Conservation (phyloP, 305 asterid species). For the Solanum hybrid region DNA sequence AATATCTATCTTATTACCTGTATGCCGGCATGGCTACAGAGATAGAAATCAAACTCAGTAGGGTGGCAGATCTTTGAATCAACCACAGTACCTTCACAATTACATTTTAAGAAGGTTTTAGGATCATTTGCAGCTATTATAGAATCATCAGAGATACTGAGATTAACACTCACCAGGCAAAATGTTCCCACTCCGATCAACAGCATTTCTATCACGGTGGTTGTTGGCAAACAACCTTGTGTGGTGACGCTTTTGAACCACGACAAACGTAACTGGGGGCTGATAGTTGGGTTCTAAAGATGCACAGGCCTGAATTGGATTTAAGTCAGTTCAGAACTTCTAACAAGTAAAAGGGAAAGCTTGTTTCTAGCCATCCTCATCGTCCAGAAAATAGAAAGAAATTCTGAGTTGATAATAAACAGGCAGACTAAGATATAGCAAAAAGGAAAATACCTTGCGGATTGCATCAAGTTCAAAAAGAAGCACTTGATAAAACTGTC, state of each 20-base stretch:
- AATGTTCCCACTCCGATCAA: slow-evolving; percentile 80
- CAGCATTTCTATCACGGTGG: slow-evolving; percentile 50
- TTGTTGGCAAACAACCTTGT: slow-evolving; percentile 81
- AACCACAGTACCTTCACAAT: slow-evolving; percentile 66
- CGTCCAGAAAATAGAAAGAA: not conserved
- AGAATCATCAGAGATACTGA: not conserved
- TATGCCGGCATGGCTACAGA: slow-evolving; percentile 98
- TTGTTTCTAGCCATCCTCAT: not conserved
- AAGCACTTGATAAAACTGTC: slow-evolving; percentile 88
- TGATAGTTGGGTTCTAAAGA: slow-evolving; percentile 73
- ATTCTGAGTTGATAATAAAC: not conserved
- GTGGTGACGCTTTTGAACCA: slow-evolving; percentile 91
- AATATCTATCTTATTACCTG: slow-evolving; percentile 33
- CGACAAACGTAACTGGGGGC: slow-evolving; percentile 87
- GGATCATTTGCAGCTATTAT: not conserved
- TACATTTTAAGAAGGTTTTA: not conserved
- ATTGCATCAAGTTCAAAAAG: slow-evolving; percentile 92
- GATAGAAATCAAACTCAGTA: slow-evolving; percentile 89
- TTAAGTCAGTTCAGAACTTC: not conserved
- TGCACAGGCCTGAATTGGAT: slow-evolving; percentile 65
- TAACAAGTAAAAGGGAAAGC: not conserved
- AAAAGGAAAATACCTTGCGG: slow-evolving; percentile 49
- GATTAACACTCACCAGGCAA: slow-evolving; percentile 32
- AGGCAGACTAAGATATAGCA: not conserved
- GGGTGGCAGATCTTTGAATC: slow-evolving; percentile 96